These are phyloP conservation scores for Diplodia corticola DNA, from an alignment of 2,329 filamentous ascomycete genomes.

Conservation along the genomic window DNA sequence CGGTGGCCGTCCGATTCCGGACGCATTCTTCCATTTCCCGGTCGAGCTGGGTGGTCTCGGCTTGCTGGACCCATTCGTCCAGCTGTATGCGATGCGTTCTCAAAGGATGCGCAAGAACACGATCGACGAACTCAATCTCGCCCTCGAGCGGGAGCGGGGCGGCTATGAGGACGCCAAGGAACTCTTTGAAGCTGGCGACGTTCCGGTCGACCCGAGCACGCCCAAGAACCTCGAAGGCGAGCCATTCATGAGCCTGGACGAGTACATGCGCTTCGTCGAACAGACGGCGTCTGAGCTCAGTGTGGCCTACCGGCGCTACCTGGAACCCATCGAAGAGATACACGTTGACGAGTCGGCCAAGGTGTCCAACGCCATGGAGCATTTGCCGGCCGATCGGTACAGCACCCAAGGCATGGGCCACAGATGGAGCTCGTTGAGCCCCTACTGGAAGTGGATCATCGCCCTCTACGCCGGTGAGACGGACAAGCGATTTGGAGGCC, in stretches of 20 bases:
- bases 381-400: slow-evolving; percentile 21
- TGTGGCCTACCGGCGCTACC: slow-evolving; percentile 41
- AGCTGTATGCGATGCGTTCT: slow-evolving; percentile 41
- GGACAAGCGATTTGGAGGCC: slow-evolving; percentile 43
- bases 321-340: slow-evolving; percentile 25
- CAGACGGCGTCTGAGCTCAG: slow-evolving; percentile 39
- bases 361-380: slow-evolving; percentile 29
- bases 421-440: slow-evolving; percentile 23
- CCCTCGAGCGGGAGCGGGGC: slow-evolving; percentile 34
- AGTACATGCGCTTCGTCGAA: slow-evolving; percentile 49
- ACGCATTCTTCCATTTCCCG: slow-evolving; percentile 51
- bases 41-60: slow-evolving; percentile 50
- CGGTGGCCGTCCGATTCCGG: slow-evolving; percentile 39
- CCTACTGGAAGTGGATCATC: slow-evolving; percentile 52
- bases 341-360: neutral
- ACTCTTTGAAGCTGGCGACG: slow-evolving; percentile 33
- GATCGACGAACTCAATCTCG: slow-evolving; percentile 25
- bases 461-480: slow-evolving; percentile 44
- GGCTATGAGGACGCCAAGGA: slow-evolving; percentile 37
- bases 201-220: neutral
- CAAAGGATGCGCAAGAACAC: slow-evolving; percentile 25
- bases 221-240: slow-evolving; percentile 34
- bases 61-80: slow-evolving; percentile 50
- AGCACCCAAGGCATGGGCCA: slow-evolving; percentile 23
- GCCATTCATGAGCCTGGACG: slow-evolving; percentile 49